Evolutionary conservation across 768 basidiomycete genomes (phyloP), one percentile per base, ranked within the genome.

Genomic region (Collybiopsis confluens): DNA sequence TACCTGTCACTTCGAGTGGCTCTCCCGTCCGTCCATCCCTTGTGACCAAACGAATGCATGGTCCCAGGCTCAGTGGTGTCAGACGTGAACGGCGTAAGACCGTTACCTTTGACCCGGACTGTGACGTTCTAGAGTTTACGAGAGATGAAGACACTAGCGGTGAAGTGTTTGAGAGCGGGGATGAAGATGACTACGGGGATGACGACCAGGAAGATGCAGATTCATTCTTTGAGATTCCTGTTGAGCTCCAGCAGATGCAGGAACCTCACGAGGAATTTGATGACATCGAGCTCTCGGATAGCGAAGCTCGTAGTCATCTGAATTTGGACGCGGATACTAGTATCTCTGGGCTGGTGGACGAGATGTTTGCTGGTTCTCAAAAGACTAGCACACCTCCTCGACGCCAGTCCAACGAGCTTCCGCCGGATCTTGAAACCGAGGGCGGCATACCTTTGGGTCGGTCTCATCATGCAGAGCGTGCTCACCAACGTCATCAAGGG

Each of bases 51-150:
- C 80, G 88, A 33, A 76, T 90, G 59, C 86, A 86, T 59, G 90
- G 91, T 2, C 90, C 90, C 4, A 85, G 90, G 27, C 69, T 79
- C 3, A 81, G 75, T 51, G 76, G 73, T 46, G 69, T 71, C 1
- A 76, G 62, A 61, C 76, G 81, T 20, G 79, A 81, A 60, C 76
- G 81, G 26, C 68, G 87, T 56, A 92, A 91, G 66, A 91, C 82
- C 0, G 92, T 94, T 24, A 88, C 82, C 1, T 94, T 88, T 54
- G 79, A 86, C 64, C 86, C 89, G 57, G 77, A 82, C 10, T 89
- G 87, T 59, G 90, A 93, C 56, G 90, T 94, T 10, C 67, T 92
- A 27, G 90, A 92, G 62, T 91, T 90, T 63, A 85, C 89, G 54
- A 70, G 77, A 18, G 86, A 81, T 11, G 79, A 88, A 47, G 74